Percentiles rank a stretch among this genome's conserved stretches.
These are phyloP conservation scores for Leccinum subgranulosum DNA, from an alignment of 768 basidiomycete genomes.

Conservation along the genomic window DNA sequence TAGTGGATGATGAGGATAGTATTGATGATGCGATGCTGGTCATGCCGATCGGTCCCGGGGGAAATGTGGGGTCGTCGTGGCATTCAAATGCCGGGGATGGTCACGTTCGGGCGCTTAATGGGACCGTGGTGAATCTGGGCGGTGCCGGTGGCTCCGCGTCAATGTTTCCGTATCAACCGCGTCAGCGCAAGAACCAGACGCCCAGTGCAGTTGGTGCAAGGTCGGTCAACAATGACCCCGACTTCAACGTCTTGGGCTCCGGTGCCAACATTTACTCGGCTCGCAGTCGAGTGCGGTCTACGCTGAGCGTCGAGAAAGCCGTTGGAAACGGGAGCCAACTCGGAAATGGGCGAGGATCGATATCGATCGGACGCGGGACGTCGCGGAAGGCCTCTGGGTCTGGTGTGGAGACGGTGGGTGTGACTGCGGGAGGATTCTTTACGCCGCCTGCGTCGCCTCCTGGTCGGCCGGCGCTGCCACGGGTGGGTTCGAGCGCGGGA, in stretches of 20 bases:
- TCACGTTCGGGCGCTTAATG: neutral
- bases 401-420: constrained; percentile 70
- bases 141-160: constrained; percentile 4
- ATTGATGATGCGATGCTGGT: constrained; percentile 74
- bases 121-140: constrained; percentile 26
- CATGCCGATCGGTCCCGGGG: constrained; percentile 59
- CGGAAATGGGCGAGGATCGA: constrained; percentile 51
- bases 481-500: neutral
- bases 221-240: constrained; percentile 35
- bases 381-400: constrained; percentile 62
- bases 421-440: constrained; percentile 81
- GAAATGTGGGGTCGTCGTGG: constrained; percentile 9
- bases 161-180: constrained; percentile 35
- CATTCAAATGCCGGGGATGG: constrained; percentile 8
- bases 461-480: neutral
- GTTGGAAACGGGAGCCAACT: constrained; percentile 15
- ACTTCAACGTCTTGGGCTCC: constrained; percentile 9
- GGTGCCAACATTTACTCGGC: constrained; percentile 28
- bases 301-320: constrained; percentile 59
- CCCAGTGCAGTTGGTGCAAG: constrained; percentile 19
- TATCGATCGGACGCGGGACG: constrained; percentile 61
- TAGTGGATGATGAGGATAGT: constrained; percentile 63
- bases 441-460: constrained; percentile 43
- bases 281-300: constrained; percentile 48
- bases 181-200: constrained; percentile 36